A percentile compares a stretch with the other conserved stretches of the same genome.
phyloP scores from a whole-genome alignment of 2,329 filamentous ascomycete genomes.

The Tolypocladium endophyticum region DNA sequence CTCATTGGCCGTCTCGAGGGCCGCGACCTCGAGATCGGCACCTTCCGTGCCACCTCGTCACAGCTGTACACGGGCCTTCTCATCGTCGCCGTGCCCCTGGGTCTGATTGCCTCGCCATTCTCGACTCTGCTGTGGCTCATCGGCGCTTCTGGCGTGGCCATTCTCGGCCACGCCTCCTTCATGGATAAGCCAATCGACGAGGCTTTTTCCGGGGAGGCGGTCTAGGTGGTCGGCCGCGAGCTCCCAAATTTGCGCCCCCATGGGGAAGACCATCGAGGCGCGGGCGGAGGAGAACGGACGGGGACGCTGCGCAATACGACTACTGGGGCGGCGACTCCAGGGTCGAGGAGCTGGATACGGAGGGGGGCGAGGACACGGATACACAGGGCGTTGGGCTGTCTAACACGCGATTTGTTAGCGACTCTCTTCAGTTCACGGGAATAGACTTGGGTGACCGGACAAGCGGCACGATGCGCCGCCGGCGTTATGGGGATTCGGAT shows the following conservation, averaged over 20 bases:
- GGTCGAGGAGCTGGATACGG: conserved; percentile 60
- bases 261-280: conserved; percentile 99
- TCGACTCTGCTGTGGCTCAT: conserved; percentile 87
- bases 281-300: conserved; percentile 54
- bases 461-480: conserved; percentile 27
- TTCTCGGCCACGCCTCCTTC: conserved; percentile 87
- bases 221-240: conserved; percentile 99
- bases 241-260: conserved; percentile 87
- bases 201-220: conserved; percentile 99
- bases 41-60: conserved; percentile 72
- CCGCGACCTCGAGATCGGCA: conserved; percentile 77
- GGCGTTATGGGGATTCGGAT: conserved; percentile 17
- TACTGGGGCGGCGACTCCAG: conserved; percentile 22
- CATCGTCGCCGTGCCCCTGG: conserved; percentile 72
- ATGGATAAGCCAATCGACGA: conserved; percentile 99
- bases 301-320: conserved; percentile 28
- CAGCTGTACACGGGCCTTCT: conserved; percentile 90
- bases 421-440: conserved; percentile 51
- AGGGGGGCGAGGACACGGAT: conserved; percentile 46
- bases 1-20: conserved; percentile 85
- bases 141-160: conserved; percentile 85
- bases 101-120: conserved; percentile 76
- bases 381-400: conserved; percentile 42
- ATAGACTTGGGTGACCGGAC: conserved; percentile 39
- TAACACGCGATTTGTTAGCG: conserved; percentile 44